Conservation (phyloP, 805 yeast species). For the Metschnikowia chrysomelidarum region DNA sequence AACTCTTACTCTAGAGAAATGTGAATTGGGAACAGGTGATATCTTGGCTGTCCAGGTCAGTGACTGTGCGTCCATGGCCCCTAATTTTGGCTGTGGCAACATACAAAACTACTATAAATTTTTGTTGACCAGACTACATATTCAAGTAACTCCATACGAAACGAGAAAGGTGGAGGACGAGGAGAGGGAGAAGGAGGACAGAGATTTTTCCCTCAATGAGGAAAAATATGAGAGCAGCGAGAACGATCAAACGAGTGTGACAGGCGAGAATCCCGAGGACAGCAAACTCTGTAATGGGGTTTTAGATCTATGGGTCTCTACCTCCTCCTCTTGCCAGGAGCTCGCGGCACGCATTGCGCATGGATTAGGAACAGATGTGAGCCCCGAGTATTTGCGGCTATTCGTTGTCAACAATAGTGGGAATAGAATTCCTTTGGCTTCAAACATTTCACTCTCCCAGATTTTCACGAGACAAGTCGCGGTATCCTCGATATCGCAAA, state of each 20-base stretch:
- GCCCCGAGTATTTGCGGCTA: conserved; percentile 62
- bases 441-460: conserved; percentile 36
- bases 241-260: conserved; percentile 16
- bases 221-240: conserved; percentile 16
- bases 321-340: conserved; percentile 54
- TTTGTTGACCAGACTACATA: conserved; percentile 58
- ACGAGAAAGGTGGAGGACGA: conserved; percentile 50
- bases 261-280: conserved; percentile 17
- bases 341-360: conserved; percentile 62
- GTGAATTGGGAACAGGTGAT: conserved; percentile 69
- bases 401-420: conserved; percentile 59
- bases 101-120: conserved; percentile 51
- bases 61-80: conserved; percentile 20
- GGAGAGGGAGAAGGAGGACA: conserved; percentile 57
- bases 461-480: conserved; percentile 43
- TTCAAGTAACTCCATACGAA: conserved; percentile 48
- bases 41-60: conserved; percentile 44
- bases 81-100: conserved; percentile 20
- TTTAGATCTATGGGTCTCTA: conserved; percentile 69
- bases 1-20: conserved; percentile 46
- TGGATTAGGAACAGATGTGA: conserved; percentile 42
- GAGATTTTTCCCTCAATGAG: conserved; percentile 40
- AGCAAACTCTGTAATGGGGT: conserved; percentile 24
- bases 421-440: conserved; percentile 49
- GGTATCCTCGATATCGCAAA: conserved; percentile 41